phyloP scores from a whole-genome alignment of 2,329 filamentous ascomycete species.

The Colletotrichum sp. region DNA sequence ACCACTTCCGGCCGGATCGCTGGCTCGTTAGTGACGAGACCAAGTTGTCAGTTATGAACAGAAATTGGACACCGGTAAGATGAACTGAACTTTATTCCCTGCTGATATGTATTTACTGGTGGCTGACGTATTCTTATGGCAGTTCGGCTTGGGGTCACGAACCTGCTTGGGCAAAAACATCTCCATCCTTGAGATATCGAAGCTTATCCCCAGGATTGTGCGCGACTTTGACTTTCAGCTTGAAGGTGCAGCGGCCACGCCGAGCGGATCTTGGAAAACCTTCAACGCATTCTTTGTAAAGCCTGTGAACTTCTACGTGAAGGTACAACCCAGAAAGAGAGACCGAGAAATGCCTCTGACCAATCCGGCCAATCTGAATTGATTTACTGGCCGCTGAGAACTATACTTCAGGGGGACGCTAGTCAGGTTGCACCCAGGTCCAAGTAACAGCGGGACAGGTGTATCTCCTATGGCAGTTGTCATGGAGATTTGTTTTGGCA shows the following conservation, averaged over 20 bases:
- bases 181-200: constrained; percentile 46
- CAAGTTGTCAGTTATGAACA: constrained; percentile 29
- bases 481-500: too few species aligned
- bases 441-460: too few species aligned
- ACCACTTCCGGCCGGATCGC: constrained; percentile 43
- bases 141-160: constrained; percentile 45
- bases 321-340: background rate
- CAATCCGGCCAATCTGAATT: too few species aligned
- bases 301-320: constrained; percentile 42
- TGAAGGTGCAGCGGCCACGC: background rate
- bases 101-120: constrained; percentile 19
- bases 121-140: constrained; percentile 13
- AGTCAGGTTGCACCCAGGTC: too few species aligned
- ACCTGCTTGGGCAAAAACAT: constrained; percentile 50
- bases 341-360: background rate
- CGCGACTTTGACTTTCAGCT: constrained; percentile 37
- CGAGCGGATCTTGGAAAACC: constrained; percentile 33
- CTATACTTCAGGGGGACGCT: too few species aligned
- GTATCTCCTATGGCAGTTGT: too few species aligned
- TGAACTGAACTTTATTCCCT: background rate
- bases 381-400: too few species aligned
- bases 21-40: constrained; percentile 38
- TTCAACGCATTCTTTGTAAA: constrained; percentile 47
- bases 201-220: constrained; percentile 42
- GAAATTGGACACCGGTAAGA: constrained; percentile 6